Conservation (phyloP, 495 filamentous ascomycete genomes). For the Penicillium coprophilum region DNA sequence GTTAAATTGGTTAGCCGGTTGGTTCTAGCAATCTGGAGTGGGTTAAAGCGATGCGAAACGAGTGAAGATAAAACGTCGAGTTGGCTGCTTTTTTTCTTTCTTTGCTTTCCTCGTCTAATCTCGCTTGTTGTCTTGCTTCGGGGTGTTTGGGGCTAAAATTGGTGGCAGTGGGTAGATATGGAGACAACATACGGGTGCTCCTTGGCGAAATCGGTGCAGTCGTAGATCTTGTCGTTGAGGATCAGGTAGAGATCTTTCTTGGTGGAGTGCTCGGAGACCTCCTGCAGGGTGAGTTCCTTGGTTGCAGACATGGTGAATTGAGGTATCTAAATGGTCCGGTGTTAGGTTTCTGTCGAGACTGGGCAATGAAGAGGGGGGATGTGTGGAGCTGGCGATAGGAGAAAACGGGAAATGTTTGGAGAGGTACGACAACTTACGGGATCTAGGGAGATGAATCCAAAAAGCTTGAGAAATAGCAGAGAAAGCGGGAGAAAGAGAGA, state of each 20-base stretch:
- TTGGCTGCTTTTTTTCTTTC: neutral
- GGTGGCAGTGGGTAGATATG: too few relatives aligned
- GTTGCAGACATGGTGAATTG: slow-evolving; percentile 58
- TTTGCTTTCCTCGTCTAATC: neutral
- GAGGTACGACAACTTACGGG: neutral
- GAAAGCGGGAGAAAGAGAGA: slow-evolving; percentile 6
- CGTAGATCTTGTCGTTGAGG: slow-evolving; percentile 96
- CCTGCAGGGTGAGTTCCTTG: slow-evolving; percentile 77
- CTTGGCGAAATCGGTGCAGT: slow-evolving; percentile 83
- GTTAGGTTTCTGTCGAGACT: slow-evolving; percentile 1
- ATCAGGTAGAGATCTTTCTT: slow-evolving; percentile 96
- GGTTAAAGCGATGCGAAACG: neutral
- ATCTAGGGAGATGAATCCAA: slow-evolving; percentile 5
- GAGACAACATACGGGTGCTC: slow-evolving; percentile 90
- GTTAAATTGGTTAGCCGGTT: slow-evolving; percentile 15
- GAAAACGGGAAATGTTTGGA: slow-evolving; percentile 12
- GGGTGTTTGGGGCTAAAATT: neutral
- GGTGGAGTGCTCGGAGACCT: slow-evolving; percentile 81
- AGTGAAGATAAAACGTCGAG: neutral
- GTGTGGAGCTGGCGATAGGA: slow-evolving; percentile 8
- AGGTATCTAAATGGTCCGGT: slow-evolving; percentile 4
- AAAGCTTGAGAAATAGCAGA: too few relatives aligned
- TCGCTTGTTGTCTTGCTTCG: neutral
- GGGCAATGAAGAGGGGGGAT: slow-evolving; percentile 4
- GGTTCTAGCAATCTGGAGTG: neutral